Percentiles rank a stretch among this genome's conserved stretches.
Conservation (phyloP, 371 early-diverging fungal genomes). For the Mortierella sp. region DNA sequence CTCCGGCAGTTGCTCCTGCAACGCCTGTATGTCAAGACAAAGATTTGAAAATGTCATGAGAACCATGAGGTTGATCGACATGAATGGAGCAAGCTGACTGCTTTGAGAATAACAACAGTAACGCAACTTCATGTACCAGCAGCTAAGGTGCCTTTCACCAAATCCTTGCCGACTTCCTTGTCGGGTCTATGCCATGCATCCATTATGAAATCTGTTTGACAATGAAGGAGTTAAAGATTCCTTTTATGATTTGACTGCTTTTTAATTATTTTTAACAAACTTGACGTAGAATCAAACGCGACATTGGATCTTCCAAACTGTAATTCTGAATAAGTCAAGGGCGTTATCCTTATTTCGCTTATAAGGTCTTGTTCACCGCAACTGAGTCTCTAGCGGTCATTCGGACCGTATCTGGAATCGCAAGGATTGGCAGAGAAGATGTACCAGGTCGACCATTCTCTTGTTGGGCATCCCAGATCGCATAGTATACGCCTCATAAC, state of each 20-base stretch:
- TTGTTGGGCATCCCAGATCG: conserved; percentile 77
- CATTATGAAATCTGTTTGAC: conserved; percentile 7
- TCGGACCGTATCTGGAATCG: conserved; percentile 78
- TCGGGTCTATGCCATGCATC: conserved; percentile 25
- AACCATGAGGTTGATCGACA: too few species aligned
- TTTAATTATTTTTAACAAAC: background rate
- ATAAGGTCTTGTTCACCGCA: conserved; percentile 39
- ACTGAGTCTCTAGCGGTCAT: conserved; percentile 73
- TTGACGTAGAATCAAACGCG: too few species aligned
- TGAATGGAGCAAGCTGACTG: background rate
- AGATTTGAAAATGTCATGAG: background rate
- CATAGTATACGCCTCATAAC: conserved; percentile 83
- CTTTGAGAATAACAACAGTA: background rate
- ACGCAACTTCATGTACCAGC: conserved; percentile 19
- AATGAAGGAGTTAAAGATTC: background rate
- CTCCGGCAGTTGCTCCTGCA: conserved; percentile 62
- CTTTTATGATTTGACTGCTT: background rate
- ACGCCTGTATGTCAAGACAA: conserved; percentile 19
- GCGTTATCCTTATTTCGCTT: conserved; percentile 50
- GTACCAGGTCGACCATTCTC: conserved; percentile 59
- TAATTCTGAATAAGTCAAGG: conserved; percentile 30
- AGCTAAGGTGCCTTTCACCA: conserved; percentile 36
- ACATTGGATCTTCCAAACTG: background rate
- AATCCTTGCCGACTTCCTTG: conserved; percentile 38
- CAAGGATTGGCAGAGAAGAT: conserved; percentile 73